Percentiles rank a stretch among this genome's conserved stretches.
Evolutionary conservation across 2,329 filamentous ascomycete species (phyloP).

Genomic region (Tolypocladium inflatum): DNA sequence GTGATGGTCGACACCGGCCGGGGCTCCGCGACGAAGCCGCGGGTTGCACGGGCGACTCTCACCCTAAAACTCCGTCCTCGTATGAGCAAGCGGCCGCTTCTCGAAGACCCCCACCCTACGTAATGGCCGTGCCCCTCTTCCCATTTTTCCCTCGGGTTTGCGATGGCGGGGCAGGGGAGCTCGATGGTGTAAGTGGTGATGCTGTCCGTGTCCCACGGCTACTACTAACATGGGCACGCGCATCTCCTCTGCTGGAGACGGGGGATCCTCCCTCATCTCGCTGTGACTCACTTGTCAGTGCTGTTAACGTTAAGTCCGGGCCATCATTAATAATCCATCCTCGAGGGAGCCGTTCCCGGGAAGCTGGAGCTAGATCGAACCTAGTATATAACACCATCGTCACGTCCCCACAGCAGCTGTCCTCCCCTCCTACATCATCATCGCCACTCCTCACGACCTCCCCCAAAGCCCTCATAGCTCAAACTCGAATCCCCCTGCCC

Average conservation of each 20-base stretch:
- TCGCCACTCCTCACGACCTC: neutral
- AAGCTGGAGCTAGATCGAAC: neutral
- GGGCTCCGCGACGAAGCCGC: neutral
- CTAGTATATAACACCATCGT: neutral
- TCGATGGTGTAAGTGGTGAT: neutral
- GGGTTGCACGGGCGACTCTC: neutral
- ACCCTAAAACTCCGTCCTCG: neutral
- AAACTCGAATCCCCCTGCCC: neutral
- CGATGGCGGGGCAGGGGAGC: neutral
- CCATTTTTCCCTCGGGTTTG: neutral
- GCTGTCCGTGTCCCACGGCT: neutral
- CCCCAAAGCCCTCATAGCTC: neutral
- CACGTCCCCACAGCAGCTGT: neutral
- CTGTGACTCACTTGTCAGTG: neutral
- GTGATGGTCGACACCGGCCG: neutral
- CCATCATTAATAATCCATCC: neutral
- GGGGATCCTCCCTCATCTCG: neutral
- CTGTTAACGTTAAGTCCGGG: neutral
- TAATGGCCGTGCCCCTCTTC: neutral
- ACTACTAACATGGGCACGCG: neutral
- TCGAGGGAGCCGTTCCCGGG: neutral
- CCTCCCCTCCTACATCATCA: neutral
- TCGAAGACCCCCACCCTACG: neutral
- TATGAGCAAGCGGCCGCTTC: neutral
- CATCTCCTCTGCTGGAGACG: neutral